phyloP scores from a whole-genome alignment of 2,329 filamentous ascomycete species.

The Lachnellula arida region DNA sequence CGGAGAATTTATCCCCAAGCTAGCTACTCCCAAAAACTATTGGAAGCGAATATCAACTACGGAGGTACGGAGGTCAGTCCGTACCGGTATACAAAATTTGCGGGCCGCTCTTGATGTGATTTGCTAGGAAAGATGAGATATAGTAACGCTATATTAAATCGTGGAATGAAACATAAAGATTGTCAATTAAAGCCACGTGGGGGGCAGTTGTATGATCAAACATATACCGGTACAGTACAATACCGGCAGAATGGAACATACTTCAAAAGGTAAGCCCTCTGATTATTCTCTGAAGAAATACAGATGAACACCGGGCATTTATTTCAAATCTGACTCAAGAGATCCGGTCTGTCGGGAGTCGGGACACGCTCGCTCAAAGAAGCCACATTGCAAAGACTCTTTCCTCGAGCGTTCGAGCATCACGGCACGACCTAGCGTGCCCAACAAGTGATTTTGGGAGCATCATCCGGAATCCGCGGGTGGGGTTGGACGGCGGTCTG shows the following conservation, averaged over 20 bases:
- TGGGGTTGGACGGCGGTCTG: not conserved
- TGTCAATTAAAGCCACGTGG: no score
- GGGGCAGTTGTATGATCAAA: no score
- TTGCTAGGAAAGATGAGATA: no score
- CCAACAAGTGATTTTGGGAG: slow-evolving; percentile 3
- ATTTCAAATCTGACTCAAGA: no score
- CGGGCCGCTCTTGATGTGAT: not conserved
- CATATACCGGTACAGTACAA: no score
- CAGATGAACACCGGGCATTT: no score
- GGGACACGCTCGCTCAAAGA: not conserved
- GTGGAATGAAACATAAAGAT: no score
- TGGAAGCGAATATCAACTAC: not conserved
- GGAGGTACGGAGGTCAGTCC: no score
- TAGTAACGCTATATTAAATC: no score
- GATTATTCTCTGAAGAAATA: no score
- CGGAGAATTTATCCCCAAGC: not conserved
- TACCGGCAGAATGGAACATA: no score
- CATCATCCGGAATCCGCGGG: slow-evolving; percentile 5
- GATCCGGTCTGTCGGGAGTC: not conserved
- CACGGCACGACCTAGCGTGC: not conserved
- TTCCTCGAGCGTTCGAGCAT: not conserved
- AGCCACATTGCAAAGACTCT: not conserved
- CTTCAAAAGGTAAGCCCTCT: no score
- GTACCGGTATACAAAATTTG: not conserved
- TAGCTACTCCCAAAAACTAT: not conserved